Evolutionary conservation across 192 early-diverging fungal species (phyloP).

Genomic region (Coemansia sp.): DNA sequence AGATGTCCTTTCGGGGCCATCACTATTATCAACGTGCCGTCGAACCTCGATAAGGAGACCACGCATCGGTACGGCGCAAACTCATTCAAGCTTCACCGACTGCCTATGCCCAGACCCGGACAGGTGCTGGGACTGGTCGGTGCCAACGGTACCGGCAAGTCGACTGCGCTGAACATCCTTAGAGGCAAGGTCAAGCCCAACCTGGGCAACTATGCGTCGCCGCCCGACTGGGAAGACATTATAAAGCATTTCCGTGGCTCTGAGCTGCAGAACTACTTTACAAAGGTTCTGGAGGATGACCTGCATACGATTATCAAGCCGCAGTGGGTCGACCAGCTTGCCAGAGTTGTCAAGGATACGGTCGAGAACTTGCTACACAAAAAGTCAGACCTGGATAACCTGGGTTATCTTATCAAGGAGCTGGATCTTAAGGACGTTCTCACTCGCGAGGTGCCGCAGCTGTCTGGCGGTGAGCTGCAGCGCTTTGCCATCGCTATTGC

Average conservation of each 20-base stretch:
- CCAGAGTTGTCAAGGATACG: slow-evolving; percentile 74
- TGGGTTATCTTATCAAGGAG: slow-evolving; percentile 68
- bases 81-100: slow-evolving; percentile 96
- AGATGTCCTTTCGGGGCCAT: slow-evolving; percentile 98
- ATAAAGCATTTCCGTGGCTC: slow-evolving; percentile 94
- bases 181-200: slow-evolving; percentile 95
- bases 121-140: slow-evolving; percentile 97
- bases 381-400: slow-evolving; percentile 74
- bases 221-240: slow-evolving; percentile 96
- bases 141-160: slow-evolving; percentile 96
- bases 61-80: slow-evolving; percentile 97
- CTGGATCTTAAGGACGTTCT: slow-evolving; percentile 81
- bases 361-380: slow-evolving; percentile 72
- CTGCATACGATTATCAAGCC: slow-evolving; percentile 93
- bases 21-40: slow-evolving; percentile 94
- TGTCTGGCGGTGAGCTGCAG: slow-evolving; percentile 97
- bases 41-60: slow-evolving; percentile 89
- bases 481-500: slow-evolving; percentile 93
- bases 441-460: slow-evolving; percentile 75
- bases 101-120: slow-evolving; percentile 93
- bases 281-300: slow-evolving; percentile 95
- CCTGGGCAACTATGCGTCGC: slow-evolving; percentile 78
- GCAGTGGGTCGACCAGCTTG: slow-evolving; percentile 92
- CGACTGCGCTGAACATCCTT: slow-evolving; percentile 92
- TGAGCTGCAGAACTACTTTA: slow-evolving; percentile 98